Percentiles rank a stretch among this genome's conserved stretches.
Conservation (phyloP, 768 basidiomycete genomes). For the Piloderma croceum region DNA sequence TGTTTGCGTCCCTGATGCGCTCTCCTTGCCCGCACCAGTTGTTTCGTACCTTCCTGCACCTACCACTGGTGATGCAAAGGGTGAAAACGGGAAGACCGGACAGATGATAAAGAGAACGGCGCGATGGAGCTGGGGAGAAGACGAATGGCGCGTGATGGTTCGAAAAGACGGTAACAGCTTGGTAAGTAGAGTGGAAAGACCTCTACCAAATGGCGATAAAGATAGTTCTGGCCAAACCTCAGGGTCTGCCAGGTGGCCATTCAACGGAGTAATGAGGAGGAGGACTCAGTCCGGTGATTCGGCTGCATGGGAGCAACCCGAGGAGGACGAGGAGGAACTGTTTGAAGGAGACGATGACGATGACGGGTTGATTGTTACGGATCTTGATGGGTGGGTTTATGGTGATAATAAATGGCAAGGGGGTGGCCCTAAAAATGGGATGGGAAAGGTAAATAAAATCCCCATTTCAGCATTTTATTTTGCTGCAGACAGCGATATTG, state of each 20-base stretch:
- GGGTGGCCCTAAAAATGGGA: constrained; percentile 65
- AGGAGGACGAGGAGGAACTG: constrained; percentile 8
- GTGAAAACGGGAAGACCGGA: constrained; percentile 47
- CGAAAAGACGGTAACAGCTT: constrained; percentile 43
- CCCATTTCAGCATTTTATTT: too few relatives aligned
- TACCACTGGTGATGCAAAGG: constrained; percentile 26
- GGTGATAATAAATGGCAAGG: constrained; percentile 95
- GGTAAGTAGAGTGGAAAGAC: constrained; percentile 60
- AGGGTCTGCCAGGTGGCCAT: constrained; percentile 41
- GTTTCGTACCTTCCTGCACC: constrained; percentile 49
- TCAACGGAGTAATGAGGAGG: constrained; percentile 43
- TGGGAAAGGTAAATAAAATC: constrained; percentile 75
- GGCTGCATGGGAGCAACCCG: too few relatives aligned
- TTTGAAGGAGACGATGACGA: constrained; percentile 15
- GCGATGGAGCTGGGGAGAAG: constrained; percentile 85
- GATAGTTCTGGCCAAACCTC: constrained; percentile 29
- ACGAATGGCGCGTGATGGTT: constrained; percentile 84
- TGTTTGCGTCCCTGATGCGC: constrained; percentile 63
- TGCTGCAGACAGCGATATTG: too few relatives aligned
- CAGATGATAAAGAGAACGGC: too few relatives aligned
- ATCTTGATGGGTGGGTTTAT: constrained; percentile 89
- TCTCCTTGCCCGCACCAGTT: constrained; percentile 60
- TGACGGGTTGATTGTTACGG: constrained; percentile 58
- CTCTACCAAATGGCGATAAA: constrained; percentile 47
- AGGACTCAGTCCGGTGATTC: too few relatives aligned